Conservation (phyloP, 257 asterid genomes). For the Lavandula angustifolia region DNA sequence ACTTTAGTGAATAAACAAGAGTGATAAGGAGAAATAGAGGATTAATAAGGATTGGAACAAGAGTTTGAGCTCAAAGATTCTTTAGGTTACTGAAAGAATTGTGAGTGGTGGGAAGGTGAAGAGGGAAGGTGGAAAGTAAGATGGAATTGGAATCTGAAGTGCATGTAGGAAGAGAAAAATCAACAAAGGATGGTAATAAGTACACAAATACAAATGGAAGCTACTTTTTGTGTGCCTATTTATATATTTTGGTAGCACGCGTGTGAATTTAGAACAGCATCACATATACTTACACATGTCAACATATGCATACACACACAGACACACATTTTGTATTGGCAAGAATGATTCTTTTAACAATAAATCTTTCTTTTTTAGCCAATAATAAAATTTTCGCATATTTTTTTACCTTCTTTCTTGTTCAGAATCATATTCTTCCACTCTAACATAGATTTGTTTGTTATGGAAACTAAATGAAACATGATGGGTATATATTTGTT, state of each 20-base stretch:
- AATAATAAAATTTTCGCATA: neutral
- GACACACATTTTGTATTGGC: neutral
- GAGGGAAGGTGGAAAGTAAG: slow-evolving; percentile 25
- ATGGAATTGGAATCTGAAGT: slow-evolving; percentile 56
- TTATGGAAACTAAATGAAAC: too few relatives aligned
- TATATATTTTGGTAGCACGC: slow-evolving; percentile 51
- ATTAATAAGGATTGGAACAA: slow-evolving; percentile 30
- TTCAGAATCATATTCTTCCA: neutral
- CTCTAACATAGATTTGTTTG: too few relatives aligned
- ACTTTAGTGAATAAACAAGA: neutral
- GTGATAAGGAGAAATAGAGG: slow-evolving; percentile 32
- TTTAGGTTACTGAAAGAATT: slow-evolving; percentile 26
- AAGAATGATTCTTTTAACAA: too few relatives aligned
- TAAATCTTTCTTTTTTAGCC: neutral
- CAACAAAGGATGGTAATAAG: slow-evolving; percentile 18
- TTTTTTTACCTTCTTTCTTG: neutral
- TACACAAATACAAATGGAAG: slow-evolving; percentile 40
- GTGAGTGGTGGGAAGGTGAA: slow-evolving; percentile 32
- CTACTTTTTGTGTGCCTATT: slow-evolving; percentile 49
- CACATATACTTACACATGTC: neutral
- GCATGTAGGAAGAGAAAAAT: slow-evolving; percentile 41
- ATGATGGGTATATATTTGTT: neutral
- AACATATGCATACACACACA: neutral
- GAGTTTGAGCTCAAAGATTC: slow-evolving; percentile 34
- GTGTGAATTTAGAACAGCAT: slow-evolving; percentile 20